Percentiles rank a stretch among this genome's conserved stretches.
These are phyloP conservation scores for Aspergillus sp. DNA, from an alignment of 2,329 filamentous ascomycete genomes.

Conservation along the genomic window DNA sequence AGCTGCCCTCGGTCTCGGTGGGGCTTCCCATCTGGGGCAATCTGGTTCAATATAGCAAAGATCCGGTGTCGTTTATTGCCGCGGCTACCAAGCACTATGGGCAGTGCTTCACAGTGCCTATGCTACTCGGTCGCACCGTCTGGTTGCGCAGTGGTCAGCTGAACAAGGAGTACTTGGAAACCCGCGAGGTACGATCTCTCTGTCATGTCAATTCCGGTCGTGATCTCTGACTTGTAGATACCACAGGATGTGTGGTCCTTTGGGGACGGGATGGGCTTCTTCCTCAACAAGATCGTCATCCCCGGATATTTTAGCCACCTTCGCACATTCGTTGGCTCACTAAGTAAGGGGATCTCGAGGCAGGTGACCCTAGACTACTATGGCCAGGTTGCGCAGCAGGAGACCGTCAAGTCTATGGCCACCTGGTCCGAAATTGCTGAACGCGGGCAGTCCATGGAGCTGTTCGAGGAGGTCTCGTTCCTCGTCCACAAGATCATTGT, in stretches of 20 bases:
- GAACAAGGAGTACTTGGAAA: background rate
- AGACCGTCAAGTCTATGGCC: background rate
- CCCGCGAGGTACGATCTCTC: background rate
- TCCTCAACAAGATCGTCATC: slow-evolving; percentile 2
- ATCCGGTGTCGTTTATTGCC: background rate
- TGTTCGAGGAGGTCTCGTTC: slow-evolving; percentile 2
- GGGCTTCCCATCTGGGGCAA: background rate
- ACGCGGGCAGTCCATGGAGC: background rate
- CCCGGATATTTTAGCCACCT: slow-evolving; percentile 3
- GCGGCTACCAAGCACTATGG: background rate
- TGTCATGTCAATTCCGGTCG: background rate
- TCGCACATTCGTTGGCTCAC: background rate
- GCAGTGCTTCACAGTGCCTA: background rate
- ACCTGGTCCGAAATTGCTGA: background rate
- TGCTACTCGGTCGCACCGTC: background rate
- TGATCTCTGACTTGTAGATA: background rate
- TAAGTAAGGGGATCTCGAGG: background rate
- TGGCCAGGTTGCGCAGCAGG: background rate
- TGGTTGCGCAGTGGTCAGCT: background rate
- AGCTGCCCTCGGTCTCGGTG: background rate
- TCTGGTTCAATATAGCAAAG: background rate
- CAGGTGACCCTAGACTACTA: background rate
- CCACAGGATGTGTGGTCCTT: background rate
- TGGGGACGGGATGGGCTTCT: slow-evolving; percentile 2
- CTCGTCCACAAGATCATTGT: slow-evolving; percentile 5